Conservation (phyloP, 768 basidiomycete species). For the Porphyrellus cyaneotinctus region DNA sequence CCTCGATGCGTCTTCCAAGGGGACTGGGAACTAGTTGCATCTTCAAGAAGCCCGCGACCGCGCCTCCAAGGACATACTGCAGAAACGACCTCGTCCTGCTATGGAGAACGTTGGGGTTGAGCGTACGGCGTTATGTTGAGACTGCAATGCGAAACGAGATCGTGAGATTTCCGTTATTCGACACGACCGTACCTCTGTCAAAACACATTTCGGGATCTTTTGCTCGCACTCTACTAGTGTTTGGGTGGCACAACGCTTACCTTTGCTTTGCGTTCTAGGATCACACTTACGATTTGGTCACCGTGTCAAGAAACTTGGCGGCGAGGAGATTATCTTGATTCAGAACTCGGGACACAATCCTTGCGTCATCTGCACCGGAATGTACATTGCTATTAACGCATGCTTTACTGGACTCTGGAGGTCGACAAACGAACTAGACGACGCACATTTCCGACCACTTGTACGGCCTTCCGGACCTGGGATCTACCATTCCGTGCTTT, state of each 20-base stretch:
- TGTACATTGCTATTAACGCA: neutral
- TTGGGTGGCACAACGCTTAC: slow-evolving; percentile 9
- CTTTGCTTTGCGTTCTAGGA: neutral
- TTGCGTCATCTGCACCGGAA: neutral
- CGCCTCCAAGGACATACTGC: neutral
- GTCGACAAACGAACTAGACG: neutral
- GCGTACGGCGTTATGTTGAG: neutral
- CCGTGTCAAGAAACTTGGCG: neutral
- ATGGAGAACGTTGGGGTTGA: neutral
- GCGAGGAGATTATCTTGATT: neutral
- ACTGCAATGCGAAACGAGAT: slow-evolving; percentile 4
- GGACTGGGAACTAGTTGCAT: neutral
- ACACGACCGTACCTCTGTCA: slow-evolving; percentile 18
- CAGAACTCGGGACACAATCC: neutral
- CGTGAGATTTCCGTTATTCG: slow-evolving; percentile 16
- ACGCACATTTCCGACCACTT: slow-evolving; percentile 4
- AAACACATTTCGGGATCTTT: slow-evolving; percentile 14
- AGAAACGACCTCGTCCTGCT: neutral
- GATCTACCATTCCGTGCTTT: neutral
- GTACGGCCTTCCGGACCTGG: slow-evolving; percentile 3
- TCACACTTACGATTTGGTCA: neutral
- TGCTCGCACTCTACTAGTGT: neutral
- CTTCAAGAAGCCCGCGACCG: neutral
- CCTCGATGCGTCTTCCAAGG: neutral
- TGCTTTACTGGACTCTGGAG: neutral